Evolutionary conservation across 257 asterid species (phyloP), one percentile per base, ranked within the genome.

Genomic region (Salvia hispanica): DNA sequence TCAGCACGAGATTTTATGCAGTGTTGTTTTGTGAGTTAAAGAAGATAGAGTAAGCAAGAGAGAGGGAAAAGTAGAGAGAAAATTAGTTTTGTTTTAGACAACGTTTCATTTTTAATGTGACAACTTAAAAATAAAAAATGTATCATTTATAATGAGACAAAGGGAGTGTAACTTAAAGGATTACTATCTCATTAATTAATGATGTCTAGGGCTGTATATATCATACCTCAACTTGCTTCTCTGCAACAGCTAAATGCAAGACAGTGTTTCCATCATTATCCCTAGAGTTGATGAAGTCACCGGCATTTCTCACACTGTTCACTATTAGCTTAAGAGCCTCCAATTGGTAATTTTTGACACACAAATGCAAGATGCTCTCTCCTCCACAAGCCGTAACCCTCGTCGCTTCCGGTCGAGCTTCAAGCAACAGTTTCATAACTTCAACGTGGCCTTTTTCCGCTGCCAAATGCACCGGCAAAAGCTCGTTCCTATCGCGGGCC

Each of bases 391-490:
- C 6, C 6, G 39, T 5, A 5, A 36, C 6, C 39, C 39, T 36
- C 1, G 39, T 5, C 6, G 80, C 85, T 9, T 54, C 12, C 2
- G 77, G 51, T 6, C 36, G 36, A 0, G 11, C 43, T 3, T 5
- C 48, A 37, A 74, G 18, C 54, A 84, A 9, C 68, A 60, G 59
- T 5, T 43, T 6, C 74, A 82, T 10, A 28, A 59, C 78, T 4
- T 70, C 69, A 25, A 58, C 33, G 9, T 46, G 78, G 34, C 88
- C 86, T 44, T 75, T 4, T 0, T 70, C 62, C 7, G 79, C 81
- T 0, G 88, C 86, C 7, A 76, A 47, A 67, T 85, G 88, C 6
- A 82, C 51, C 3, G 91, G 86, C 11, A 72, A 69, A 28, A 72
- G 73, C 25, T 80, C 79, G 16, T 80, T 66, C 3, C 45, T 13